Evolutionary conservation across 169 alveolate genomes (phyloP).

Genomic region (Fabrea salina): DNA sequence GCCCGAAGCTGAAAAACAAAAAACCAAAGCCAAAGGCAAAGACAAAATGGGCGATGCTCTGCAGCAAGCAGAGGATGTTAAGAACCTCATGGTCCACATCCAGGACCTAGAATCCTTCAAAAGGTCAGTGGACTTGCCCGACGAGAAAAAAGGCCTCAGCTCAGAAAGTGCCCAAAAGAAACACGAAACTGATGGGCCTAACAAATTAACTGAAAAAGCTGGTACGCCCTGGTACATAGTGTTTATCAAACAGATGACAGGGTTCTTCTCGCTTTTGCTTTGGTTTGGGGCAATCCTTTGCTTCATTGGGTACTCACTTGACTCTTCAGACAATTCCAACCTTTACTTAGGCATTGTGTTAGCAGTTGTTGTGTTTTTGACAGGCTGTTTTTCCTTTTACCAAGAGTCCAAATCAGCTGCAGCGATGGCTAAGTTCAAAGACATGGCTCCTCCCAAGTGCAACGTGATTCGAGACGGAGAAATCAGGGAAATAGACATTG

Average conservation of each 20-base stretch:
- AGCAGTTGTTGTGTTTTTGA: constrained; percentile 55
- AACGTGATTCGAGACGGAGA: constrained; percentile 66
- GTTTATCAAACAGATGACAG: constrained; percentile 68
- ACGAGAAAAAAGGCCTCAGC: background rate
- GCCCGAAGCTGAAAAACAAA: background rate
- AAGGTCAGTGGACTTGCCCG: background rate
- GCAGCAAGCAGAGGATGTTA: background rate
- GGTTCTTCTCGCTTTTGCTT: constrained; percentile 71
- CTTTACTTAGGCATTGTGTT: constrained; percentile 74
- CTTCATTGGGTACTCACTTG: constrained; percentile 67
- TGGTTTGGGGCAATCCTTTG: constrained; percentile 79
- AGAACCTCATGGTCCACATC: constrained; percentile 5
- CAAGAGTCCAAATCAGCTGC: constrained; percentile 64
- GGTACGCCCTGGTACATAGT: constrained; percentile 66
- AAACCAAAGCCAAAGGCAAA: background rate
- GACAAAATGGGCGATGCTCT: background rate
- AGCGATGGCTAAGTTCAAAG: constrained; percentile 71
- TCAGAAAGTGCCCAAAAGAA: background rate
- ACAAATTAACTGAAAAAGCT: constrained; percentile 71
- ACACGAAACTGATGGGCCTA: constrained; percentile 58
- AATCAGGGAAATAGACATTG: constrained; percentile 40
- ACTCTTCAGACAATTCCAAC: constrained; percentile 58
- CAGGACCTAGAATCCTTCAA: background rate
- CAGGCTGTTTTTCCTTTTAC: constrained; percentile 62
- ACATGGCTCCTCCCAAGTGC: constrained; percentile 66